phyloP scores from a whole-genome alignment of 1,284 basidiomycete species.

The Tilletia indica region DNA sequence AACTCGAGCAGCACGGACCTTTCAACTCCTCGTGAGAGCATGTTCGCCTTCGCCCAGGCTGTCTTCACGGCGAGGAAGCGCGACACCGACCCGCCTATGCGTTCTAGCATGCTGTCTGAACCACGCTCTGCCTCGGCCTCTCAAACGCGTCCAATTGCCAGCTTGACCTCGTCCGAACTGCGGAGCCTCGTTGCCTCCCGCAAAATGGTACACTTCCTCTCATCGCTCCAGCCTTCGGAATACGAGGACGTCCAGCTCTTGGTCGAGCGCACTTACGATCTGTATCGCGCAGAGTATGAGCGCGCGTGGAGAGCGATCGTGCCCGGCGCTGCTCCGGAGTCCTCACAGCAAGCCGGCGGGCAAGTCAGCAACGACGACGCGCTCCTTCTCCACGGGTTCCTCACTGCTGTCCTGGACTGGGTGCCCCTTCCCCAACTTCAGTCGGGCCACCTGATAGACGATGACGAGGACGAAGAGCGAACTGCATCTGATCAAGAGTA shows the following conservation, averaged over 20 bases:
- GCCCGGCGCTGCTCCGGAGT: neutral
- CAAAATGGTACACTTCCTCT: conserved; percentile 6
- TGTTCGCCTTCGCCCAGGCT: too few relatives aligned
- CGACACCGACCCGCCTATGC: too few relatives aligned
- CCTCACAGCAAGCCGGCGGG: neutral
- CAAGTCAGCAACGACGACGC: neutral
- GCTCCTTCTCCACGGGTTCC: neutral
- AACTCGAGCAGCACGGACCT: too few relatives aligned
- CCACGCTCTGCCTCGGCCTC: neutral
- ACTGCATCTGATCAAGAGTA: neutral
- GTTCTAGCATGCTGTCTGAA: too few relatives aligned
- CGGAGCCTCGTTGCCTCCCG: conserved; percentile 3
- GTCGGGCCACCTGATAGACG: neutral
- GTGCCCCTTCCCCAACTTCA: neutral
- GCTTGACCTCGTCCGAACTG: neutral
- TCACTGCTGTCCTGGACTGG: conserved; percentile 6
- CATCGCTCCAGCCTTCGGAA: neutral
- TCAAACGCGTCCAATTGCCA: neutral
- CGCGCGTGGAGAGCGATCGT: neutral
- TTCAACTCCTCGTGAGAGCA: too few relatives aligned
- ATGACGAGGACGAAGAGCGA: conserved; percentile 8
- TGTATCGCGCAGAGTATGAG: conserved; percentile 3
- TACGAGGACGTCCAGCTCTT: conserved; percentile 13
- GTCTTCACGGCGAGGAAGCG: too few relatives aligned
- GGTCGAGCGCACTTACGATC: neutral